Evolutionary conservation across 345 rosid genomes (phyloP).

Genomic region (Fremontodendron californicum): DNA sequence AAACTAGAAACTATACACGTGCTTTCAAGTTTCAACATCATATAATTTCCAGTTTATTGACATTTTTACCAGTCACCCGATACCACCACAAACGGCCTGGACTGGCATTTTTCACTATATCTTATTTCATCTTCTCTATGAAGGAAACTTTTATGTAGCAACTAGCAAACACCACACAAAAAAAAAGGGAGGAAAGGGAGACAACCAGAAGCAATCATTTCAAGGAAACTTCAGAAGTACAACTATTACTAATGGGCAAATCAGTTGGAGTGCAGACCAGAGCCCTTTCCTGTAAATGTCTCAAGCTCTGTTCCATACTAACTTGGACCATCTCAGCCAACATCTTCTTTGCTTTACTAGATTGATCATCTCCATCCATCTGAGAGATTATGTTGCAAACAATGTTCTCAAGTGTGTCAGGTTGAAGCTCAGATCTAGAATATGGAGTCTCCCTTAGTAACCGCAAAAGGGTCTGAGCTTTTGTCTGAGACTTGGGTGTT

Average conservation of each 20-base stretch:
- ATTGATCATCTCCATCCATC: conserved; percentile 87
- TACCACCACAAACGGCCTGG: conserved; percentile 64
- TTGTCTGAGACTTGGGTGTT: conserved; percentile 68
- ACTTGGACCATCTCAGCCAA: conserved; percentile 97
- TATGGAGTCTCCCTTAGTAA: conserved; percentile 68
- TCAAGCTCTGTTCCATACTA: conserved; percentile 96
- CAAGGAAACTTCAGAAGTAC: conserved; percentile 49
- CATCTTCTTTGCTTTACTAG: conserved; percentile 91
- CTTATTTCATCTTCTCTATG: conserved; percentile 22
- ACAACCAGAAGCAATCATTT: conserved; percentile 33
- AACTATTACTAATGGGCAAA: conserved; percentile 40
- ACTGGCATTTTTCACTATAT: conserved; percentile 56
- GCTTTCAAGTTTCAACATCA: not conserved
- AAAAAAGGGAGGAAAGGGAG: not conserved
- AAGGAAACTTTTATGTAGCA: conserved; percentile 26
- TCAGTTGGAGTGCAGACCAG: conserved; percentile 65
- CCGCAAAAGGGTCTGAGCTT: conserved; percentile 70
- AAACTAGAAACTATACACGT: conserved; percentile 24
- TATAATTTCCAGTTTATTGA: conserved; percentile 28
- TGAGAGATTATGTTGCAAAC: conserved; percentile 87
- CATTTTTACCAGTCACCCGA: conserved; percentile 60
- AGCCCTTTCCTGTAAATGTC: conserved; percentile 93
- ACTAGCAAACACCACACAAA: conserved; percentile 17
- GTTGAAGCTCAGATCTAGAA: conserved; percentile 64
- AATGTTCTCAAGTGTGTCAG: conserved; percentile 85